phyloP scores from a whole-genome alignment of 2,329 filamentous ascomycete genomes.

The Aspergillus awamori region DNA sequence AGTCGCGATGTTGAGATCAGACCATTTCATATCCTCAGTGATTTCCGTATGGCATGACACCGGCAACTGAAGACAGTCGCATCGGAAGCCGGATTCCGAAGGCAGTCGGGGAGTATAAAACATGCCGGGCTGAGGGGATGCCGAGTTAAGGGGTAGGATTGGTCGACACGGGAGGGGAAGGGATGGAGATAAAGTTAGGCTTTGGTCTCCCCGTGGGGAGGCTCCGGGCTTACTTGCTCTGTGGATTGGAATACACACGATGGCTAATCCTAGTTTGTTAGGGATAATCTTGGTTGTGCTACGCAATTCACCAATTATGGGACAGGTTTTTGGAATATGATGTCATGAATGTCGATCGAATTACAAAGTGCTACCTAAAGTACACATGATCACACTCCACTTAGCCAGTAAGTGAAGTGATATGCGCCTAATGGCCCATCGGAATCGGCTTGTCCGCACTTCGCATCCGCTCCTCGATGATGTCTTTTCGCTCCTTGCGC shows the following conservation, averaged over 20 bases:
- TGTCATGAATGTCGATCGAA: background rate
- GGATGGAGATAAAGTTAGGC: background rate
- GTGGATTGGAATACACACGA: too few relatives aligned
- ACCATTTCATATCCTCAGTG: background rate
- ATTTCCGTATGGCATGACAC: background rate
- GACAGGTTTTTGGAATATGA: background rate
- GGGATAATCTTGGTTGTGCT: background rate
- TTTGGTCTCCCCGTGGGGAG: background rate
- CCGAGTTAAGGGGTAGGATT: background rate
- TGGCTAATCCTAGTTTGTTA: too few relatives aligned
- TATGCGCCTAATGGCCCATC: background rate
- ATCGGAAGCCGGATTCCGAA: background rate
- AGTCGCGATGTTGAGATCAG: background rate
- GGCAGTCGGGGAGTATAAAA: background rate
- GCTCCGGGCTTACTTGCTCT: background rate
- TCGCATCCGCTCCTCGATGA: conserved; percentile 30
- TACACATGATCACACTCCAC: background rate
- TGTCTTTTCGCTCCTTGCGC: conserved; percentile 39
- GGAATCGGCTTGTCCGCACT: conserved; percentile 9
- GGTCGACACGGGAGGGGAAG: background rate
- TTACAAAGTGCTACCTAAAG: background rate
- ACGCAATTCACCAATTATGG: background rate
- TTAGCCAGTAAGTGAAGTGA: background rate
- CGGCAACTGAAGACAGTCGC: background rate
- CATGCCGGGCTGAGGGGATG: background rate